Conservation (phyloP, 202 grass and related monocot genomes). For the Schoenoplectus triqueter region DNA sequence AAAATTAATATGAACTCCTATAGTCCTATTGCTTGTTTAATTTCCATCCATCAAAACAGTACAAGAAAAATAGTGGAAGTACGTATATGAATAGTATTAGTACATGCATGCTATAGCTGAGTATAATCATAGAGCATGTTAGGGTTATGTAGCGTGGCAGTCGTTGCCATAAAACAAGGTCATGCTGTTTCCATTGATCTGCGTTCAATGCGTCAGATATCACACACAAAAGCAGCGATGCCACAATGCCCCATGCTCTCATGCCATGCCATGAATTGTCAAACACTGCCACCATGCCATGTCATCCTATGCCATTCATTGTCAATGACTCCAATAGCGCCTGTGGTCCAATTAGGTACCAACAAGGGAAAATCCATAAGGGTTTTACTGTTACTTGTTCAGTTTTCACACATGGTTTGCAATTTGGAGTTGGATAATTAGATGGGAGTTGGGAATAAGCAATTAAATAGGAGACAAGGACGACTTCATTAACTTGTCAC, state of each 20-base stretch:
- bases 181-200: slow-evolving; percentile 36
- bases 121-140: slow-evolving; percentile 23
- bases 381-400: slow-evolving; percentile 22
- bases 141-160: slow-evolving; percentile 30
- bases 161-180: slow-evolving; percentile 37
- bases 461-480: slow-evolving; percentile 6
- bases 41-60: background rate
- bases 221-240: slow-evolving; percentile 22
- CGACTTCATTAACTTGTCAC: slow-evolving; percentile 23
- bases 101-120: slow-evolving; percentile 17
- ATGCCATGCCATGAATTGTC: slow-evolving; percentile 27
- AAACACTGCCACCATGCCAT: slow-evolving; percentile 29
- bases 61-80: background rate
- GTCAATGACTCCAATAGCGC: slow-evolving; percentile 16
- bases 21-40: background rate
- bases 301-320: slow-evolving; percentile 6
- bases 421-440: slow-evolving; percentile 16
- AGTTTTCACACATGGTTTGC: slow-evolving; percentile 10
- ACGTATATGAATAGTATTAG: background rate
- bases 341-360: slow-evolving; percentile 34
- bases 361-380: background rate
- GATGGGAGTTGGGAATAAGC: background rate
- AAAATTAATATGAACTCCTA: background rate
- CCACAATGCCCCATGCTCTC: background rate
- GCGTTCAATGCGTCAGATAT: slow-evolving; percentile 32